These are phyloP conservation scores for Trichoderma guizhouense DNA, from an alignment of 2,329 filamentous ascomycete genomes.

Conservation along the genomic window DNA sequence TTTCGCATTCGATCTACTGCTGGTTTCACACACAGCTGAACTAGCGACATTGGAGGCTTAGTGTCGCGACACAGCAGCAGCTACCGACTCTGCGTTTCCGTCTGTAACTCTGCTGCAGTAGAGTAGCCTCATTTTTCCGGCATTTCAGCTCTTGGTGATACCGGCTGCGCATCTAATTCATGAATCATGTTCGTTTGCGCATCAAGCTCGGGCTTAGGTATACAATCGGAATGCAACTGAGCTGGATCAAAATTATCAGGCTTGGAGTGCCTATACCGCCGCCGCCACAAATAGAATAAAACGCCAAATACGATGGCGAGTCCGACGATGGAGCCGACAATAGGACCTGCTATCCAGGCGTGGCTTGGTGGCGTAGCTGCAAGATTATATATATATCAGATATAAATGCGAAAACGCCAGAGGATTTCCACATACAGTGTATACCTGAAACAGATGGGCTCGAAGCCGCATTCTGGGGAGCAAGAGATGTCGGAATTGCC, in stretches of 20 bases:
- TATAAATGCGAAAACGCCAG: background rate
- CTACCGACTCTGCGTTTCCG: background rate
- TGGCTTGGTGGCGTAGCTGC: background rate
- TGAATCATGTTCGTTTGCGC: background rate
- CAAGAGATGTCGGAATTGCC: background rate
- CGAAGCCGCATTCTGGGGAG: background rate
- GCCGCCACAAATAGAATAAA: background rate
- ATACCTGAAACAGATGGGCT: background rate
- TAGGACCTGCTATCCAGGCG: background rate
- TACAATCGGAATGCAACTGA: background rate
- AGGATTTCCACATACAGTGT: background rate
- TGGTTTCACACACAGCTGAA: background rate
- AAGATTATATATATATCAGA: background rate
- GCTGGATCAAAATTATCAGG: background rate
- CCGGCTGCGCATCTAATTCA: background rate
- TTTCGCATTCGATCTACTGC: background rate
- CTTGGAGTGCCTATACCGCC: background rate
- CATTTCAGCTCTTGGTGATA: background rate
- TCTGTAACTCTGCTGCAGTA: no score
- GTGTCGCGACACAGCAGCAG: background rate
- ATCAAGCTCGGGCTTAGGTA: background rate
- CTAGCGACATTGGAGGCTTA: no score
- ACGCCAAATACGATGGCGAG: background rate
- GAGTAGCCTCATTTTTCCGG: background rate
- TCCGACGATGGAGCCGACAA: background rate